Percentiles rank a stretch among this genome's conserved stretches.
Conservation (phyloP, 2,329 filamentous ascomycete species). For the Colletotrichum sp. region DNA sequence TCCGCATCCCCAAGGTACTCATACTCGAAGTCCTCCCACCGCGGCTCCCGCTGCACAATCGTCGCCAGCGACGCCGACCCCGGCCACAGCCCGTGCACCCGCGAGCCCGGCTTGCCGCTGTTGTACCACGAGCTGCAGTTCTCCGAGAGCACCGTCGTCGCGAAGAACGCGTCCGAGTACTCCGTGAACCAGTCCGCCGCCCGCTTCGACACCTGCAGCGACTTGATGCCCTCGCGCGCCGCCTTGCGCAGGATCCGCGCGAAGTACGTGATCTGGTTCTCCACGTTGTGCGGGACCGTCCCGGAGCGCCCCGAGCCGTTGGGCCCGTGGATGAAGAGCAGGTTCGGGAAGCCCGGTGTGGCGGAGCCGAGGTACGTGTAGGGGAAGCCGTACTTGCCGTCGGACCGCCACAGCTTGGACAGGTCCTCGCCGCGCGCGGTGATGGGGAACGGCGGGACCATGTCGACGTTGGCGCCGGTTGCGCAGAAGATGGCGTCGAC, state of each 20-base stretch:
- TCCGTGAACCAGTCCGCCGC: conserved; percentile 70
- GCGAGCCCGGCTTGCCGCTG: conserved; percentile 63
- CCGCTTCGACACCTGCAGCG: conserved; percentile 58
- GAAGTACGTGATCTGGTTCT: conserved; percentile 69
- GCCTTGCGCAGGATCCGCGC: conserved; percentile 73
- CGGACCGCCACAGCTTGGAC: conserved; percentile 58
- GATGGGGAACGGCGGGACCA: conserved; percentile 66
- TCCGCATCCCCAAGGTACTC: conserved; percentile 46
- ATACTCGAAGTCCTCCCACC: conserved; percentile 63
- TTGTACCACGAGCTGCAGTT: conserved; percentile 78
- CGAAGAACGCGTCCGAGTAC: conserved; percentile 63
- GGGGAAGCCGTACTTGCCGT: conserved; percentile 63
- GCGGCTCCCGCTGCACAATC: conserved; percentile 56
- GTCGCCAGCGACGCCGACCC: conserved; percentile 69
- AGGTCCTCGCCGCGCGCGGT: conserved; percentile 59
- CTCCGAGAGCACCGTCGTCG: conserved; percentile 59
- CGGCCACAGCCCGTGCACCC: conserved; percentile 74
- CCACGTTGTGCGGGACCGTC: conserved; percentile 70
- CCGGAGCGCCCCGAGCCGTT: conserved; percentile 65
- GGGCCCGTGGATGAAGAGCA: conserved; percentile 69
- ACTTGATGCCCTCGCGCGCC: conserved; percentile 67
- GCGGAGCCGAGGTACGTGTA: conserved; percentile 71
- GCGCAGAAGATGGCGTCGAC: conserved; percentile 72
- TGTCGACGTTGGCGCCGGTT: conserved; percentile 68
- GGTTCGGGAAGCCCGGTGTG: conserved; percentile 70